Conservation (phyloP, 208 protist species). For the Leishmania lainsoni region DNA sequence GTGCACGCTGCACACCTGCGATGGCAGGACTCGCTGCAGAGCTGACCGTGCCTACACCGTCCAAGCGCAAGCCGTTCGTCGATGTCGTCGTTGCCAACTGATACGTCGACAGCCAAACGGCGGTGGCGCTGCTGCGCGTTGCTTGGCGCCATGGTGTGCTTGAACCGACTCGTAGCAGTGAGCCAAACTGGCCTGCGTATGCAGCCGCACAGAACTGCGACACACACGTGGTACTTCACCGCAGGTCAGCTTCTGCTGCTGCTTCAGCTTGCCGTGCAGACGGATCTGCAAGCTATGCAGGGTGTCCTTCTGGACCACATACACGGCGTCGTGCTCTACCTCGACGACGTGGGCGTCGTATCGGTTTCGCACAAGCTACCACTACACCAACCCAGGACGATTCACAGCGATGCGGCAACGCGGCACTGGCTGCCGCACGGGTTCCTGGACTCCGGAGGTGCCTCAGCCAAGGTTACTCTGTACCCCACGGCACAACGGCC, state of each 20-base stretch:
- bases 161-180: slow-evolving; percentile 44
- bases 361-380: not conserved
- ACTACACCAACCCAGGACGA: not conserved
- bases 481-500: not conserved
- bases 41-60: not conserved
- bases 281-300: slow-evolving; percentile 33
- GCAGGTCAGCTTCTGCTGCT: slow-evolving; percentile 30
- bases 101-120: no score
- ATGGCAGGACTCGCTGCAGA: not conserved
- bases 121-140: slow-evolving; percentile 16
- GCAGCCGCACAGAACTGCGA: slow-evolving; percentile 22
- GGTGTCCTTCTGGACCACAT: slow-evolving; percentile 47
- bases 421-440: slow-evolving; percentile 27
- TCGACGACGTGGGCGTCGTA: slow-evolving; percentile 22
- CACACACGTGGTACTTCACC: slow-evolving; percentile 37
- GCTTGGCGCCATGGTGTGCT: slow-evolving; percentile 34
- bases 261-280: slow-evolving; percentile 34
- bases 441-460: slow-evolving; percentile 8
- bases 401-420: not conserved
- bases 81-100: not conserved
- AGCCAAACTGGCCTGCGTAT: slow-evolving; percentile 19
- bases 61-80: not conserved
- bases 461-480: not conserved
- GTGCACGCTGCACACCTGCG: slow-evolving; percentile 16
- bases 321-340: slow-evolving; percentile 29